phyloP scores from a whole-genome alignment of 371 early-diverging fungal genomes.

The Choanephora cucurbitarum region DNA sequence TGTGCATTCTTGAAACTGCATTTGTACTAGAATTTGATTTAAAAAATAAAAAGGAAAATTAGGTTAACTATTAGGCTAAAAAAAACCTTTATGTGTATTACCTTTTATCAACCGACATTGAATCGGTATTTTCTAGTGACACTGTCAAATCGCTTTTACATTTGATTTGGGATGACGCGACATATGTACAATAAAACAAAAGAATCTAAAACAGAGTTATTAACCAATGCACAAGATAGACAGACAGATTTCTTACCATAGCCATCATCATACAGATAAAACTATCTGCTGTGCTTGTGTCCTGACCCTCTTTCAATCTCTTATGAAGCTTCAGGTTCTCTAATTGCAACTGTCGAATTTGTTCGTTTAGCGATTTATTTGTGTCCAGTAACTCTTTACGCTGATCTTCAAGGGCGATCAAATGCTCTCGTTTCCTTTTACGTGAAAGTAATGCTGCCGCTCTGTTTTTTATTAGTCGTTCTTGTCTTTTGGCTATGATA shows the following conservation, averaged over 20 bases:
- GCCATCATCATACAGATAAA: neutral
- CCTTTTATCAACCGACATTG: too few relatives aligned
- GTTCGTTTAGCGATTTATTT: neutral
- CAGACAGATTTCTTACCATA: neutral
- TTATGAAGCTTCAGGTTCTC: neutral
- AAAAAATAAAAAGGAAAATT: too few relatives aligned
- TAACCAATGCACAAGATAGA: too few relatives aligned
- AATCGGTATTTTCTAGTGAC: too few relatives aligned
- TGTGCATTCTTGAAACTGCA: too few relatives aligned
- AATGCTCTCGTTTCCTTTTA: constrained; percentile 86
- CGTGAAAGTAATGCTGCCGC: constrained; percentile 87
- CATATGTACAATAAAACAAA: too few relatives aligned
- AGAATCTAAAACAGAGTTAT: neutral
- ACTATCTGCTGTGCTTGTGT: neutral
- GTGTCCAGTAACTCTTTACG: neutral
- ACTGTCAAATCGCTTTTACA: too few relatives aligned
- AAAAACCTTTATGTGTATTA: too few relatives aligned
- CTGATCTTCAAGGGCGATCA: constrained; percentile 68
- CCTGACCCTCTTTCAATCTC: too few relatives aligned
- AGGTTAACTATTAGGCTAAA: too few relatives aligned
- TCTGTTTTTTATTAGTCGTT: constrained; percentile 89
- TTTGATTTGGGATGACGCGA: too few relatives aligned
- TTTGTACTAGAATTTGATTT: too few relatives aligned
- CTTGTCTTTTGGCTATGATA: constrained; percentile 72
- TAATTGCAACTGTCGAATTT: neutral